Evolutionary conservation across 768 basidiomycete genomes (phyloP).

Genomic region (Amyloporia xantha): DNA sequence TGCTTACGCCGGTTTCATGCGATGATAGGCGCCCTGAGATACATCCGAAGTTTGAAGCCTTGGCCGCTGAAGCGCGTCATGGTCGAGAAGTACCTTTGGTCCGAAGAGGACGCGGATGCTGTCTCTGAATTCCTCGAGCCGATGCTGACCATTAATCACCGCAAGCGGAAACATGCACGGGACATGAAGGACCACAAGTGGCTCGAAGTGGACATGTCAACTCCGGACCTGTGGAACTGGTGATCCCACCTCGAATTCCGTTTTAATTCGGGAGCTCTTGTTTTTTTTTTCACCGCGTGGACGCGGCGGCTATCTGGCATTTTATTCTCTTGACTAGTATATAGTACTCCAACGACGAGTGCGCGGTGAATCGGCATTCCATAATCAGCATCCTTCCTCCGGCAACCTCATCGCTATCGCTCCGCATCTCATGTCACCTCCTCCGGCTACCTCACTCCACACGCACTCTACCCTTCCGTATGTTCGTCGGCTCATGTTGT

Average conservation of each 20-base stretch:
- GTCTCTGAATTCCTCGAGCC: conserved; percentile 67
- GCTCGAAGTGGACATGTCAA: conserved; percentile 38
- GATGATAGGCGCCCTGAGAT: conserved; percentile 55
- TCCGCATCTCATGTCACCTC: not conserved
- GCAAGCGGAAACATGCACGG: conserved; percentile 59
- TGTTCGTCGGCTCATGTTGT: no score
- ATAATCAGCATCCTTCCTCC: not conserved
- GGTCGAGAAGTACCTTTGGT: conserved; percentile 81
- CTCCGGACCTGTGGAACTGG: conserved; percentile 16
- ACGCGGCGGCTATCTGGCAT: not conserved
- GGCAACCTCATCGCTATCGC: not conserved
- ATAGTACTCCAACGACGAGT: not conserved
- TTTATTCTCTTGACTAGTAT: not conserved
- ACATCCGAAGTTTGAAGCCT: conserved; percentile 67
- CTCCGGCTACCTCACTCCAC: not conserved
- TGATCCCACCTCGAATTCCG: not conserved
- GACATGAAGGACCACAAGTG: conserved; percentile 74
- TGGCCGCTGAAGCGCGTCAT: conserved; percentile 84
- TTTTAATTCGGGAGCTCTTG: not conserved
- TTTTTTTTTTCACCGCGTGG: not conserved
- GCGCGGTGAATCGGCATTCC: not conserved
- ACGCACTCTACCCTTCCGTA: not conserved
- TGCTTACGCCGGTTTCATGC: not conserved
- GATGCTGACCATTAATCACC: conserved; percentile 69
- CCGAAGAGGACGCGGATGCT: conserved; percentile 46